Evolutionary conservation across 306 rosid species (phyloP), one percentile per base, ranked within the genome.

Genomic region (Acacia melanoxylon): DNA sequence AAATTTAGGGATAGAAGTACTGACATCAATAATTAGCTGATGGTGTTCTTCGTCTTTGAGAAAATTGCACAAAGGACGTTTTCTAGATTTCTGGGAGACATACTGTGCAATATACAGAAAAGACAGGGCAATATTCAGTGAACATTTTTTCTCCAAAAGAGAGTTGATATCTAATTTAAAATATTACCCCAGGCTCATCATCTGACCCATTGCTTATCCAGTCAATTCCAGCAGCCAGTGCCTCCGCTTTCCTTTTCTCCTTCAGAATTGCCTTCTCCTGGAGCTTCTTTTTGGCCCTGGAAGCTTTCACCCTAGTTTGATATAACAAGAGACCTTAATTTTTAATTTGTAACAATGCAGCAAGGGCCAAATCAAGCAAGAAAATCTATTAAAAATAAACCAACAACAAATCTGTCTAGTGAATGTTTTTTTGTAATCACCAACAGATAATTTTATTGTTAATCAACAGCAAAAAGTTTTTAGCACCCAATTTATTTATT

Each of bases 181-280:
- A 51, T 17, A 54, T 69, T 87, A 90, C 95, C 85, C 42, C 79
- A 68, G 89, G 89, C 80, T 91, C 98, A 72, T 89, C 87, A 83
- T 89, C 98, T 63, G 97, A 90, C 83, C 86, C 92, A 84, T 93
- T 95, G 83, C 92, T 87, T 77, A 79, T 78, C 95, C 92, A 90
- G 74, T 86, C 87, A 73, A 85, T 81, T 90, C 99, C 98, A 40
- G 87, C 81, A 78, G 92, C 99, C 86, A 87, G 76, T 63, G 97
- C 95, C 88, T 86, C 85, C 4, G 97, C 95, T 79, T 86, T 93
- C 77, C 66, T 83, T 83, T 87, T 91, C 85, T 91, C 98, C 85
- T 86, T 93, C 75, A 82, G 45, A 61, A 83, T 86, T 70, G 85
- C 95, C 88, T 85, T 91, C 84, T 89, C 90, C 81, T 87, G 87